Evolutionary conservation across 163 green algal genomes (phyloP), one percentile per base, ranked within the genome.

Genomic region (Smithsoniella earleae): DNA sequence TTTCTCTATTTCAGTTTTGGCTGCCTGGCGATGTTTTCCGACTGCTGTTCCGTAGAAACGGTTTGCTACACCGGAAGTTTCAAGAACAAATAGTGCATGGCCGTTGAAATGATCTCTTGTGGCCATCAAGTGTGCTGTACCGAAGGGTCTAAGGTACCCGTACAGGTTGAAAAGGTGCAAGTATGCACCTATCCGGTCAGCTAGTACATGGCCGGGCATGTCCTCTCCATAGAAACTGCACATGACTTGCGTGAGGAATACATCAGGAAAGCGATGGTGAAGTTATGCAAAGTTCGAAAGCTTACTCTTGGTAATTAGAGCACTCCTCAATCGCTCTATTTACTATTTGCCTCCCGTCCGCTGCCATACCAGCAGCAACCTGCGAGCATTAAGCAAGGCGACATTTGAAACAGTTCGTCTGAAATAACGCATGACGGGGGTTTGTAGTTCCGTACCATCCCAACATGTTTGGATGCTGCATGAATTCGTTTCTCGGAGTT

Each of bases 1-100:
- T 82, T 93, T 91, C 82, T 99, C 95, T 66, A 99, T 93, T 84
- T 98, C 93, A 55, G 93, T 99, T 81, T 96, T 96, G 34, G 94
- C 95, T 1, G 80, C 87, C 81, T 96, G 89, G 22, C 91, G 83
- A 16, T 89, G 92, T 82, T 99, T 98, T 66, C 95, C 95, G 49
- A 98, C 87, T 25, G 93, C 95, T 27, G 91, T 90, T 36, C 92
- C 95, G 79, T 91, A 94, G 83, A 94, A 98, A 4, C 90, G 80
- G 77, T 88, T 75, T 20, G 76, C 64, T 25, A 82, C 43, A 46
- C 94, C 94, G 3, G 84, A 88, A 1, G 93, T 89, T 76, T 99
- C 95, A 1, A 97, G 78, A 1, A 92, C 64, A 74, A 96, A 96
- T 73, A 99, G 85, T 82, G 91, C 83, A 2, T 91, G 90, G 2